Base-by-base conservation (phyloP, 768 basidiomycete species). In the Lentinus tigrinus region DNA sequence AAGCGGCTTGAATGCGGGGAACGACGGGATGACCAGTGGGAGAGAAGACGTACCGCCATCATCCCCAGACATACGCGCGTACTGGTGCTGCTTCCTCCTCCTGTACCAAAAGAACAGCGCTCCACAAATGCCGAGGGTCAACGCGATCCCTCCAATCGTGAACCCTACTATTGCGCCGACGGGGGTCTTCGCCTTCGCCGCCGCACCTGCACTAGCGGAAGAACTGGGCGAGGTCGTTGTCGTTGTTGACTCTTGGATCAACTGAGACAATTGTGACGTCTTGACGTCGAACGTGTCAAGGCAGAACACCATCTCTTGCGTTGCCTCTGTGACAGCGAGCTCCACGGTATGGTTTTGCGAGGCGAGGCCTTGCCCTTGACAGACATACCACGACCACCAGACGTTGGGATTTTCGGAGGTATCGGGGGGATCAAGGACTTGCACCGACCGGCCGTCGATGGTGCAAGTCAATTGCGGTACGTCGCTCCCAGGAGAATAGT, bases 341-440 rank as follows among this genome's bases (percentile, higher is more conserved):
- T 56, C 47, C 44, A 49, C 28, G n/a, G 54, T 56, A 27, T 56
- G 54, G 54, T 56, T 56, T 23, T 7, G 11, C 11, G 26, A n/a
- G 11, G 21, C 8, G 7, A 56, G 14, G 24, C 19, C 14, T 19
- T 56, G 47, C n/a, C 17, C 28, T 16, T 4, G 24, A 7, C 38
- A 40, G 4, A 56, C 24, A 8, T 48, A 17, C 17, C 23, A 16
- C 24, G 11, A 13, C 8, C 10, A 11, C 47, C 47, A 56, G n/a
- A 23, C 23, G 10, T n/a, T 9, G n/a, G 17, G 43, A 34, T 47
- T 8, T 14, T 27, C 14, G 23, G 23, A n/a, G 2, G 24, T 46
- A 4, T 38, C 23, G 21, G 19, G 16, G 1, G 34, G 14, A 4
- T 34, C 44, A 6, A 16, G 54, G 2, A 55, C n/a, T 7, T n/a